Base-by-base conservation (phyloP, 768 basidiomycete species). In the Trametes elegans region DNA sequence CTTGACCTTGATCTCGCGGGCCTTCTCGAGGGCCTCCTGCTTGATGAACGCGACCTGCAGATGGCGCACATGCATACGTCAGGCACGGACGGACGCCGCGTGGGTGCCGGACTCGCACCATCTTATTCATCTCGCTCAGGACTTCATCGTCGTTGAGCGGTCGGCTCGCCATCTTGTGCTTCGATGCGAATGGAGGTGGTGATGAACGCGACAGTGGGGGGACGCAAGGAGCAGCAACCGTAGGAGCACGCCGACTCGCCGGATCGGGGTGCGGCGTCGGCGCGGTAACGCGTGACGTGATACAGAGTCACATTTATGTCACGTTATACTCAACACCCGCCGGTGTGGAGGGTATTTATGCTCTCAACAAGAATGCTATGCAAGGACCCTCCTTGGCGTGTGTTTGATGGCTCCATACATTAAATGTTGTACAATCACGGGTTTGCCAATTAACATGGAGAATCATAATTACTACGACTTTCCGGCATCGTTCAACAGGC, bases 1-100 rank as follows among this genome's bases (percentile, higher is more conserved):
- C 72, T 99, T 99, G 57, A 98, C 93, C 60, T 82, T 87, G 58
- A 99, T 94, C 74, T 99, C 97, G 7, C 97, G 79, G 1, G 93
- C 95, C 75, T 99, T 99, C 77, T 99, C 96, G 61, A 91, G 72
- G 4, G 96, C 96, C 73, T 99, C 97, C 68, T 98, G 97, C 74
- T 92, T 96, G 81, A 98, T 98, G 79, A 98, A 98, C 49, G 93
- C 87, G 42, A 96, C 92, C 95, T 96, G 69, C 28, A 59, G 31
- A 4, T 23, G 14, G 18, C 40, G 34, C 13, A 21, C 21, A 40
- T 46, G 32, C 29, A 18, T 18, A 34, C 40, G 36, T 52, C 40
- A 39, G 35, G 40, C 38, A 45, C 35, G 38, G 26, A 28, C 27
- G 53, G 36, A 23, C 49, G 23, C 24, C 35, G 36, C 57, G 41